phyloP scores from a whole-genome alignment of 192 early-diverging fungal genomes.

The Coemansia sp. region DNA sequence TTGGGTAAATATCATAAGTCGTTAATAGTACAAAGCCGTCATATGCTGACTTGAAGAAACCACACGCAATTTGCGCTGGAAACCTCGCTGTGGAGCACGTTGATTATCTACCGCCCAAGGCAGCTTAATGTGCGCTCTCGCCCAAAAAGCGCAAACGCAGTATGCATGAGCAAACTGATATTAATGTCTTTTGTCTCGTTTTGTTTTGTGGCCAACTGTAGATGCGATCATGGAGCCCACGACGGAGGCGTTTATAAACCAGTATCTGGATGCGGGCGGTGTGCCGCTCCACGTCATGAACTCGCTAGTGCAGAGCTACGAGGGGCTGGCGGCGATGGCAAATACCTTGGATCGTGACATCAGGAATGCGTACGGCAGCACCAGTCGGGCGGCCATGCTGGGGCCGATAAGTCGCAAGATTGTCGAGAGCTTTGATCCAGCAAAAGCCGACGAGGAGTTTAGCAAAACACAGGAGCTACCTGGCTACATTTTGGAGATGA shows the following conservation, averaged over 20 bases:
- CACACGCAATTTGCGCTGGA: neutral
- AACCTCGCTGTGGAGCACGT: neutral
- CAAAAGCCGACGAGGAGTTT: constrained; percentile 55
- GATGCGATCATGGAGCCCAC: constrained; percentile 53
- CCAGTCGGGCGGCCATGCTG: constrained; percentile 8
- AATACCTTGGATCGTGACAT: constrained; percentile 32
- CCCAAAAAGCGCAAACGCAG: neutral
- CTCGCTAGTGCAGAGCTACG: constrained; percentile 39
- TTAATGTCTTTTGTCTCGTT: neutral
- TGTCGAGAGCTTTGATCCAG: constrained; percentile 61
- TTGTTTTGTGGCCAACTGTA: constrained; percentile 11
- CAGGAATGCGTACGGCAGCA: constrained; percentile 3
- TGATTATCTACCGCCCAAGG: neutral
- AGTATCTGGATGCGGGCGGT: constrained; percentile 46
- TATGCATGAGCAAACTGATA: neutral
- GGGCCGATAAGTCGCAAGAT: constrained; percentile 59
- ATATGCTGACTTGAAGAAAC: neutral
- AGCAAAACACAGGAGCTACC: constrained; percentile 54
- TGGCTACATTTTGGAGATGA: constrained; percentile 58
- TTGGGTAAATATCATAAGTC: constrained; percentile 36
- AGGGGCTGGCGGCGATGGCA: constrained; percentile 46
- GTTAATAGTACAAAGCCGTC: neutral
- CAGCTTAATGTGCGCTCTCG: neutral
- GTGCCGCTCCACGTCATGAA: constrained; percentile 48
- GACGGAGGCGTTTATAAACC: constrained; percentile 28